phyloP scores from a whole-genome alignment of 2,329 filamentous ascomycete genomes.

The Hypoxylon sp. region DNA sequence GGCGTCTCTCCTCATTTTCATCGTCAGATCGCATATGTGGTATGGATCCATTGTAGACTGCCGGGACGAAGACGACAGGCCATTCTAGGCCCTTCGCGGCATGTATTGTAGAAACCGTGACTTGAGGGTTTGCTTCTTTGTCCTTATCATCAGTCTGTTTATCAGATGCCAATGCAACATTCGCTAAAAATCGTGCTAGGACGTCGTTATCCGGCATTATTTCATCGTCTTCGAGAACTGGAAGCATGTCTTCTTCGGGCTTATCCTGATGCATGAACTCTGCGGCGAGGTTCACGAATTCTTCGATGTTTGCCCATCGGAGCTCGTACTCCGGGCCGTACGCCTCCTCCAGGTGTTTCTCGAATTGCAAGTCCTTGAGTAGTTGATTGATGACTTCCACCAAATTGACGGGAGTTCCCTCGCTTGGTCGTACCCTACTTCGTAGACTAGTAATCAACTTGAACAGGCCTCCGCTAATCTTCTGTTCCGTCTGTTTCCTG shows the following conservation, averaged over 20 bases:
- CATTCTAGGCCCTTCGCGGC: conserved; percentile 96
- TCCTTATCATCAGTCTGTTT: conserved; percentile 75
- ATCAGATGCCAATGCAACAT: conserved; percentile 88
- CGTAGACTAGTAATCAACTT: conserved; percentile 59
- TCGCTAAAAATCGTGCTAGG: conserved; percentile 87
- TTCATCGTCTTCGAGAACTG: conserved; percentile 78
- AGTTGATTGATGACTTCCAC: conserved; percentile 67
- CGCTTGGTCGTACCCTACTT: conserved; percentile 51
- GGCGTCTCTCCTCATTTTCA: conserved; percentile 84
- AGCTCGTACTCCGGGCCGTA: conserved; percentile 79
- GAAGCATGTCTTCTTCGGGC: conserved; percentile 68
- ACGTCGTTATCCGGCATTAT: conserved; percentile 73
- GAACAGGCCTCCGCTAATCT: conserved; percentile 66
- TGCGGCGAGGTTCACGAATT: conserved; percentile 83
- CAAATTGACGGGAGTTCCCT: conserved; percentile 56
- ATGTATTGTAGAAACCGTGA: conserved; percentile 97
- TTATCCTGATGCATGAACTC: conserved; percentile 72
- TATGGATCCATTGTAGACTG: conserved; percentile 90
- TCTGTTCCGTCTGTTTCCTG: conserved; percentile 66
- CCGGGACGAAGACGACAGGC: conserved; percentile 94
- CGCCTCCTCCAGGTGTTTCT: conserved; percentile 79
- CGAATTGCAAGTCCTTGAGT: conserved; percentile 77
- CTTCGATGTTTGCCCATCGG: conserved; percentile 90
- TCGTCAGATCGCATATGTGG: conserved; percentile 91
- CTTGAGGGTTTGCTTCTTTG: conserved; percentile 70